phyloP scores from a whole-genome alignment of 371 early-diverging fungal species.

The Mortierella polycephala region DNA sequence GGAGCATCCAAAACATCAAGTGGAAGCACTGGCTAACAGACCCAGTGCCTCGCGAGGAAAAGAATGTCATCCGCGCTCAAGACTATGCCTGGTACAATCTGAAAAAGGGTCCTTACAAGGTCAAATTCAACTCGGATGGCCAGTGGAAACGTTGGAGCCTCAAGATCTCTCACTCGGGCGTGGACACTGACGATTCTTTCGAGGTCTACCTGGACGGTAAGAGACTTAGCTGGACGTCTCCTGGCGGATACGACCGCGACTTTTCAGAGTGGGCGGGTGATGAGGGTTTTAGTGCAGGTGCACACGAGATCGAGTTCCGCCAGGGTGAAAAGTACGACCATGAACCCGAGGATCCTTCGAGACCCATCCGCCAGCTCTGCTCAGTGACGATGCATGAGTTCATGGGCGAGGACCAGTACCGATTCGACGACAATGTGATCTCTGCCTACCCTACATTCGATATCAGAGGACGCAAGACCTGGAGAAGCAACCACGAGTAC shows the following conservation, averaged over 20 bases:
- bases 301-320: conserved; percentile 51
- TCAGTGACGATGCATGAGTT: conserved; percentile 65
- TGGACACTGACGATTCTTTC: conserved; percentile 56
- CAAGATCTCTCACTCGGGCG: conserved; percentile 63
- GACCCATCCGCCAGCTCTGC: conserved; percentile 66
- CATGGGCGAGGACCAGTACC: conserved; percentile 57
- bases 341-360: conserved; percentile 20
- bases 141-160: conserved; percentile 59
- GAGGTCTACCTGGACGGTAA: conserved; percentile 59
- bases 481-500: conserved; percentile 64
- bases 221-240: conserved; percentile 58
- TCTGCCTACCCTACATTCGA: conserved; percentile 63
- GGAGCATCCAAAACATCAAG: conserved; percentile 53
- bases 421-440: conserved; percentile 54
- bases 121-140: conserved; percentile 62
- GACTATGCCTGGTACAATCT: conserved; percentile 70
- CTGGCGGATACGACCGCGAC: conserved; percentile 61
- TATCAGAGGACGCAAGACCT: conserved; percentile 52
- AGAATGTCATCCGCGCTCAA: conserved; percentile 52
- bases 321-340: conserved; percentile 49
- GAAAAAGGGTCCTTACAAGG: conserved; percentile 59
- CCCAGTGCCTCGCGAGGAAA: conserved; percentile 55
- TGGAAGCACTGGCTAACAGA: conserved; percentile 71
- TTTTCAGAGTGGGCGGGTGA: conserved; percentile 57
- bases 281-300: conserved; percentile 55